These are phyloP conservation scores for Cutaneotrichosporon arboriforme DNA, from an alignment of 1,284 basidiomycete genomes.

Conservation along the genomic window DNA sequence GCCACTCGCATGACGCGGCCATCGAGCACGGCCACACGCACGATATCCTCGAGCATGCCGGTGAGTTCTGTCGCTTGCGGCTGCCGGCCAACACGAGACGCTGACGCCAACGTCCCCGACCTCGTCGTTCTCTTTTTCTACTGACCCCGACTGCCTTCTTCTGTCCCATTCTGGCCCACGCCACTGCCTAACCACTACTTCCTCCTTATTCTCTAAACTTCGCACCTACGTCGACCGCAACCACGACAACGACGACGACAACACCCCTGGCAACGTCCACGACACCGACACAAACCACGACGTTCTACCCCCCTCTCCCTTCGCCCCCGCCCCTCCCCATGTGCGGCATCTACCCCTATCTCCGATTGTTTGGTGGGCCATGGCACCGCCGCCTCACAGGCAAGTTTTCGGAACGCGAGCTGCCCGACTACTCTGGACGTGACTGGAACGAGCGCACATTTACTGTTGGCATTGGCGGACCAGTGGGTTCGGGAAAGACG, in stretches of 20 bases:
- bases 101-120: background rate
- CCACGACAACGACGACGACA: background rate
- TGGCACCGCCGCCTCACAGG: conserved; percentile 51
- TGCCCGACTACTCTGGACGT: conserved; percentile 77
- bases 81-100: background rate
- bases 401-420: conserved; percentile 84
- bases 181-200: background rate
- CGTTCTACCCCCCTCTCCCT: background rate
- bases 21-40: conserved; percentile 83
- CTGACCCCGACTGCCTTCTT: too few species aligned
- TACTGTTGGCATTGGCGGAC: conserved; percentile 93
- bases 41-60: conserved; percentile 79
- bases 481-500: conserved; percentile 97
- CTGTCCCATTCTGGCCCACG: too few species aligned
- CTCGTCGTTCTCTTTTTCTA: background rate
- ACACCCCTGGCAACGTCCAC: background rate
- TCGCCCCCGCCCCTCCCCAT: background rate
- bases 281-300: background rate
- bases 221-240: background rate
- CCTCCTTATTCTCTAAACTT: background rate
- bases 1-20: conserved; percentile 22
- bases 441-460: conserved; percentile 93
- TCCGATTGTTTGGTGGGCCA: background rate
- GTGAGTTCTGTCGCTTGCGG: conserved; percentile 48
- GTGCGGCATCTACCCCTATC: background rate